A percentile compares a stretch with the other conserved stretches of the same genome.
phyloP scores from a whole-genome alignment of 495 filamentous ascomycete genomes.

The Cetradonia linearis region DNA sequence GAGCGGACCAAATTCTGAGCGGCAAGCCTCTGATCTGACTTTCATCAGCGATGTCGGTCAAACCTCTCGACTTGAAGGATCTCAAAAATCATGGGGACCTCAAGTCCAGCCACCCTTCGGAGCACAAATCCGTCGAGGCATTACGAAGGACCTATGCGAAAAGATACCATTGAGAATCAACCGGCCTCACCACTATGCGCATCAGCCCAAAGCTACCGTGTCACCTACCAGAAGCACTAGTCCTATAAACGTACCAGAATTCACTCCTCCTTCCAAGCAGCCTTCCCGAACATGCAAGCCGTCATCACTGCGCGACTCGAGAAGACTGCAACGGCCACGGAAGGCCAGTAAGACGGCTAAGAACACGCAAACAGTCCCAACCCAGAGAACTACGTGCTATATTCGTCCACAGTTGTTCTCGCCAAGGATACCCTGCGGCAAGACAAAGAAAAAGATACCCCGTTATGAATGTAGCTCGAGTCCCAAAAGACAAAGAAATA shows the following conservation, averaged over 20 bases:
- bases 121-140: not conserved
- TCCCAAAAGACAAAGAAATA: not conserved
- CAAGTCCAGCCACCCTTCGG: not conserved
- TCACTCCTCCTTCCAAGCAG: not conserved
- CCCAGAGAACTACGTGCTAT: not conserved
- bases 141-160: not conserved
- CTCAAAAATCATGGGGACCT: not conserved
- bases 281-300: not conserved
- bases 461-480: not conserved
- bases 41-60: not conserved
- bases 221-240: no score
- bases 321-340: not conserved
- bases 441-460: not conserved
- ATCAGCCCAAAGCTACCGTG: not conserved
- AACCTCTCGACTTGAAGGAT: not conserved
- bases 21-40: not conserved
- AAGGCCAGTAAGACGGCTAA: not conserved
- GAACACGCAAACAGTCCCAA: not conserved
- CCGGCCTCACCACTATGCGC: not conserved
- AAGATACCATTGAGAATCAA: not conserved
- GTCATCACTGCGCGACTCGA: not conserved
- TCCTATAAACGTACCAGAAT: not conserved
- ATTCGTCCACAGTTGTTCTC: not conserved
- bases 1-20: not conserved
- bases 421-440: no score